Evolutionary conservation across 2,329 filamentous ascomycete species (phyloP).

Genomic region (Anthostomella pinea): DNA sequence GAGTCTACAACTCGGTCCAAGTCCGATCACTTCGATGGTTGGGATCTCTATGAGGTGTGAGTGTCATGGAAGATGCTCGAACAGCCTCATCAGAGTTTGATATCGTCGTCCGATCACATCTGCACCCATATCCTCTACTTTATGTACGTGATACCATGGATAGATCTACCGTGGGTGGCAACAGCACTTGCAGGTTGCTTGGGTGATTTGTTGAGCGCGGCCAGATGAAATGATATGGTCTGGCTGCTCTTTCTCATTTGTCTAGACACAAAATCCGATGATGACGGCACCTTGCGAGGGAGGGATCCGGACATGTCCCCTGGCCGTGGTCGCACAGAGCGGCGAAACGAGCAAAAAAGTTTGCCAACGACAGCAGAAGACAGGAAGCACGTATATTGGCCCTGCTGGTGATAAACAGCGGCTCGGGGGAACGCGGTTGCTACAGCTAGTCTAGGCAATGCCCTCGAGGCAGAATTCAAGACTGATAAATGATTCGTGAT

Average conservation of each 20-base stretch:
- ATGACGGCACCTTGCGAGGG: too few species aligned
- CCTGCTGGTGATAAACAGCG: too few species aligned
- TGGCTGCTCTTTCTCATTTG: constrained; percentile 2
- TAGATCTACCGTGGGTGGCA: constrained; percentile 1
- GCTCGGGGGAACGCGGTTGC: constrained; percentile 1
- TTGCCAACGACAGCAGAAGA: too few species aligned
- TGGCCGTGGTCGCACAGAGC: too few species aligned
- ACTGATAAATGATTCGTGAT: constrained; percentile 1
- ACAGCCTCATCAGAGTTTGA: constrained; percentile 9
- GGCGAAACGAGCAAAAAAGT: too few species aligned
- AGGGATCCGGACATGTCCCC: too few species aligned
- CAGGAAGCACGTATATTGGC: too few species aligned
- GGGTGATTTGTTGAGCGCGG: background rate
- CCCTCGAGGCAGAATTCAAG: constrained; percentile 1
- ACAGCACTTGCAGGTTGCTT: constrained; percentile 1
- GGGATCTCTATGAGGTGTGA: constrained; percentile 37
- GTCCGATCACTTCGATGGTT: constrained; percentile 29
- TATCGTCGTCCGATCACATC: constrained; percentile 13
- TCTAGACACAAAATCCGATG: constrained; percentile 3
- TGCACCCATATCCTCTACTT: constrained; percentile 18
- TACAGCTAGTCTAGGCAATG: background rate
- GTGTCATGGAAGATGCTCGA: constrained; percentile 20
- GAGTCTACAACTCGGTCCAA: constrained; percentile 17
- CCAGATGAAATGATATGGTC: background rate
- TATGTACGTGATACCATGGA: constrained; percentile 19